Conservation (phyloP, 495 filamentous ascomycete genomes). For the Hyaloscypha bicolor region DNA sequence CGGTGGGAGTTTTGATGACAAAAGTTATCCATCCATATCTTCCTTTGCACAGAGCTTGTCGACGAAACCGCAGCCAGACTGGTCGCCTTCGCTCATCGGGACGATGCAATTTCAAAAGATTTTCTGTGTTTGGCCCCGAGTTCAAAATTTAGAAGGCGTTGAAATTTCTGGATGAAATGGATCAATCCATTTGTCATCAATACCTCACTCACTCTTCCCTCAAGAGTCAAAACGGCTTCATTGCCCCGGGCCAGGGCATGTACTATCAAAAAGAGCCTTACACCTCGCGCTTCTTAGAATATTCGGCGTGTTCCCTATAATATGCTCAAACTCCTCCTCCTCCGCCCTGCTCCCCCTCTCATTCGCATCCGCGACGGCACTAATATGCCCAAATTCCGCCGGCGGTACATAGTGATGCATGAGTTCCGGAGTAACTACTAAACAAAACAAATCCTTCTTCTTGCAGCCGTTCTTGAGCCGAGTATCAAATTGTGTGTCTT, state of each 20-base stretch:
- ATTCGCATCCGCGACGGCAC: conserved; percentile 29
- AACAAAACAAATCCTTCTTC: conserved; percentile 22
- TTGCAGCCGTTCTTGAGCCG: conserved; percentile 26
- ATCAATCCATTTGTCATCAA: no score
- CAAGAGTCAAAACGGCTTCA: background rate
- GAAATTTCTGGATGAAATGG: no score
- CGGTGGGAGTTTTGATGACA: no score
- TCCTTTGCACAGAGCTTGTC: no score
- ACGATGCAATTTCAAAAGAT: no score
- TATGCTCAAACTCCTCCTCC: conserved; percentile 27
- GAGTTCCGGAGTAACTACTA: conserved; percentile 32
- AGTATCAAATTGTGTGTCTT: conserved; percentile 8
- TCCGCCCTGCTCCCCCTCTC: conserved; percentile 15
- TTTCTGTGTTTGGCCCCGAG: no score
- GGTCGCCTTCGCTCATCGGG: no score
- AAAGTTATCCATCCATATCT: no score
- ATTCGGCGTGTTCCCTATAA: conserved; percentile 30
- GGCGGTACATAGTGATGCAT: conserved; percentile 35
- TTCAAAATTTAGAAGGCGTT: no score
- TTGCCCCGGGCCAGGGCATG: conserved; percentile 12
- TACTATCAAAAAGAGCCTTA: conserved; percentile 30
- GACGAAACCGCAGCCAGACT: no score
- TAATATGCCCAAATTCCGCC: conserved; percentile 21
- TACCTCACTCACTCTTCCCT: no score
- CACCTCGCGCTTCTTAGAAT: conserved; percentile 34